These are phyloP conservation scores for Cyberlindnera meyerae DNA, from an alignment of 805 yeast genomes.

Conservation along the genomic window DNA sequence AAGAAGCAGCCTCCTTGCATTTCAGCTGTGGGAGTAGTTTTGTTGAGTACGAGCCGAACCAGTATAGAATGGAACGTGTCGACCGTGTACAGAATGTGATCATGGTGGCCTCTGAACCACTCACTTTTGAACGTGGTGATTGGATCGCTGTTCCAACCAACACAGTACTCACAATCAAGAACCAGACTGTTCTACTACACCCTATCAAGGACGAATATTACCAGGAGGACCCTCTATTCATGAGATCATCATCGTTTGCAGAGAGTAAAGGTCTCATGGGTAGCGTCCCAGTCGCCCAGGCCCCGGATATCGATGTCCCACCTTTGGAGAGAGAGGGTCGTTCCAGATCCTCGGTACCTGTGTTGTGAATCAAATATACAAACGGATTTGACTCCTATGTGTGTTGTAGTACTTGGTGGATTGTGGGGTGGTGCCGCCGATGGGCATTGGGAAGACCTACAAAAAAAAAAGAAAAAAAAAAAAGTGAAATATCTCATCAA, in stretches of 20 bases:
- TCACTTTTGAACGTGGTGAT: slow-evolving; percentile 94
- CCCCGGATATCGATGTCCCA: slow-evolving; percentile 53
- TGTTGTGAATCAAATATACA: too few relatives aligned
- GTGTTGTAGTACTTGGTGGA: too few relatives aligned
- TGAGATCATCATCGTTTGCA: slow-evolving; percentile 77
- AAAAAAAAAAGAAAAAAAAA: slow-evolving; percentile 1
- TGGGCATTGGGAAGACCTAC: neutral
- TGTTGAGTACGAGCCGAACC: slow-evolving; percentile 85
- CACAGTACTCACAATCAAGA: slow-evolving; percentile 73
- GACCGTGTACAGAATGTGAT: slow-evolving; percentile 91
- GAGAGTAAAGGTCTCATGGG: slow-evolving; percentile 92
- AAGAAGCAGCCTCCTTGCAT: slow-evolving; percentile 95
- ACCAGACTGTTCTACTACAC: slow-evolving; percentile 83
- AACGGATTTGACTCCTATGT: too few relatives aligned
- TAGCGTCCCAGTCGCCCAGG: slow-evolving; percentile 67
- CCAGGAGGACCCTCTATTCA: slow-evolving; percentile 60
- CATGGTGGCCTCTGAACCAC: slow-evolving; percentile 95
- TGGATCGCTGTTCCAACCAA: slow-evolving; percentile 98
- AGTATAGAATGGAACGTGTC: slow-evolving; percentile 88
- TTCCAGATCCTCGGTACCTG: slow-evolving; percentile 26
- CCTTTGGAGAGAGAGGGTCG: slow-evolving; percentile 79
- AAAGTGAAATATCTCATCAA: too few relatives aligned
- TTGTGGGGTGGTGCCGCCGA: too few relatives aligned
- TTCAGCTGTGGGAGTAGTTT: slow-evolving; percentile 92
- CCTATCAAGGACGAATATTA: slow-evolving; percentile 90